phyloP scores from a whole-genome alignment of 1,139 yeast genomes.

The Yarrowia galli region DNA sequence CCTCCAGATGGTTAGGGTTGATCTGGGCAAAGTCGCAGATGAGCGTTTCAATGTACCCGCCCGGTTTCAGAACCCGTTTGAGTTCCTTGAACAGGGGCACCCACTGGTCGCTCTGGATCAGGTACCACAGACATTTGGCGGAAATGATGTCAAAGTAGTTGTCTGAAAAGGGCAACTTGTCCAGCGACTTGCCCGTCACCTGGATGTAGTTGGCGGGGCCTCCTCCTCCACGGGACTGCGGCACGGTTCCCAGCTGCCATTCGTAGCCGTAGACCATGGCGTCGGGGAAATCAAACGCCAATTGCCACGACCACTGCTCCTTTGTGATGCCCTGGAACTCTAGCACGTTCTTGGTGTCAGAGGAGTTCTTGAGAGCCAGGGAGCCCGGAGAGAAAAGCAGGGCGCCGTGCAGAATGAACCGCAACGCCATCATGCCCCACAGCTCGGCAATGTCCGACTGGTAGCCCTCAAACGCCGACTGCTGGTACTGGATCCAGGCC shows the following conservation, averaged over 20 bases:
- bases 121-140: conserved; percentile 51
- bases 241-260: conserved; percentile 43
- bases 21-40: conserved; percentile 49
- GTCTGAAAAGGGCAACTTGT: conserved; percentile 51
- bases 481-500: conserved; percentile 48
- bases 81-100: conserved; percentile 52
- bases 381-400: conserved; percentile 43
- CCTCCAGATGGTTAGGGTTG: conserved; percentile 42
- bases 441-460: conserved; percentile 47
- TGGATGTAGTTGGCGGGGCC: conserved; percentile 50
- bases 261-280: conserved; percentile 50
- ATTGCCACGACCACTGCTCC: conserved; percentile 54
- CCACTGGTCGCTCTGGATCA: conserved; percentile 50
- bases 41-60: conserved; percentile 52
- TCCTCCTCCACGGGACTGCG: conserved; percentile 41
- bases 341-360: conserved; percentile 42
- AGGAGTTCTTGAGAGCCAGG: conserved; percentile 12
- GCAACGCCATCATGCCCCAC: conserved; percentile 50
- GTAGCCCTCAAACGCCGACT: conserved; percentile 40
- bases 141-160: conserved; percentile 50
- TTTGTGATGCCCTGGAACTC: conserved; percentile 50
- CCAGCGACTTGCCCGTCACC: conserved; percentile 47
- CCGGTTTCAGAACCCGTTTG: conserved; percentile 53
- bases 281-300: conserved; percentile 52
- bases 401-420: conserved; percentile 46